phyloP scores from a whole-genome alignment of 192 early-diverging fungal species.

The Backusella australiensis region DNA sequence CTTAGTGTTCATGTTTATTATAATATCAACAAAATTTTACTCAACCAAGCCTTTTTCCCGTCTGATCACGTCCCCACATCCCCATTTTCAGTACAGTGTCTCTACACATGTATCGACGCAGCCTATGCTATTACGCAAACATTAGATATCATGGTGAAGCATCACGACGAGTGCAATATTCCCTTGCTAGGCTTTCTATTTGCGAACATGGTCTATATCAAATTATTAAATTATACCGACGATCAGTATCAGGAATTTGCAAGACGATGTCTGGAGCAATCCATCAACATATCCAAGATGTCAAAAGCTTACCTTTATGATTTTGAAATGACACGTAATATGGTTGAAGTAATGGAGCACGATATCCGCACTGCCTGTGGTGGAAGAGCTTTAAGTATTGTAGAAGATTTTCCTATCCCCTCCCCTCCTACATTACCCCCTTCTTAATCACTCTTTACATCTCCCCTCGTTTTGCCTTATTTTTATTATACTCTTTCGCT shows the following conservation, averaged over 20 bases:
- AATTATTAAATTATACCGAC: slow-evolving; percentile 31
- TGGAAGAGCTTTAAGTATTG: background rate
- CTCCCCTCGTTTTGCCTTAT: background rate
- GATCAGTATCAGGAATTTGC: slow-evolving; percentile 29
- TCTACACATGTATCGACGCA: slow-evolving; percentile 32
- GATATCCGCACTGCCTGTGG: slow-evolving; percentile 17
- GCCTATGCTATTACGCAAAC: slow-evolving; percentile 30
- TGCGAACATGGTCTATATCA: slow-evolving; percentile 33
- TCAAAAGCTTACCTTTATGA: slow-evolving; percentile 35
- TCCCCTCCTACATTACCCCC: slow-evolving; percentile 14
- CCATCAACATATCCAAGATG: slow-evolving; percentile 26
- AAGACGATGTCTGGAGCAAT: slow-evolving; percentile 20
- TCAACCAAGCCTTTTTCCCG: slow-evolving; percentile 38
- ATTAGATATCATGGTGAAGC: slow-evolving; percentile 32
- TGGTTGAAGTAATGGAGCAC: slow-evolving; percentile 34
- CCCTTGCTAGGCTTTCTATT: slow-evolving; percentile 34
- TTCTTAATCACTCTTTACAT: background rate
- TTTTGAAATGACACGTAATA: slow-evolving; percentile 31
- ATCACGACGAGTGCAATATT: slow-evolving; percentile 33
- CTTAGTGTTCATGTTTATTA: slow-evolving; percentile 31
- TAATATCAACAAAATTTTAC: slow-evolving; percentile 37
- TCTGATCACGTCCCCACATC: slow-evolving; percentile 30
- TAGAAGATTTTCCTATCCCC: background rate
- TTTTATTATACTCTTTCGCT: background rate
- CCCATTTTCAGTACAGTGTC: slow-evolving; percentile 31